These are phyloP conservation scores for Hypsizygus ulmarius DNA, from an alignment of 1,284 basidiomycete species.

Conservation along the genomic window DNA sequence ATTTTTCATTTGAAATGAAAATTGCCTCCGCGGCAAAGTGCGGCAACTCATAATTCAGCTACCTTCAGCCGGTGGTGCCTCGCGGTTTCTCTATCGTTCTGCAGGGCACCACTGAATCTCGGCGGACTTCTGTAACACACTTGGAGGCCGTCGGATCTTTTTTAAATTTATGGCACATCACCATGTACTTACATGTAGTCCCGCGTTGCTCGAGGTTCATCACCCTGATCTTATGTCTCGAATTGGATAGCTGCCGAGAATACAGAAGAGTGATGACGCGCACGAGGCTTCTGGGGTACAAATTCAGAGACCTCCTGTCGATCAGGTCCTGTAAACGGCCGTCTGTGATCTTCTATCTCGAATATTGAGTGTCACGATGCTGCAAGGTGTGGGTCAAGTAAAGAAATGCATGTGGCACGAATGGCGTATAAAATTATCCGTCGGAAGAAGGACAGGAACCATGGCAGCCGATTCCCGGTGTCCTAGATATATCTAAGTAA, in stretches of 20 bases:
- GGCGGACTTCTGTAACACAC: too few relatives aligned
- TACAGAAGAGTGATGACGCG: conserved; percentile 4
- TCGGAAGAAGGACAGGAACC: conserved; percentile 1
- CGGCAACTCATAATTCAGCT: too few relatives aligned
- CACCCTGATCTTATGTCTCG: conserved; percentile 10
- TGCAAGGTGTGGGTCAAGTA: not conserved
- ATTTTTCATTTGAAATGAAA: not conserved
- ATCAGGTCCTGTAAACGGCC: conserved; percentile 1
- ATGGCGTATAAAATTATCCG: conserved; percentile 3
- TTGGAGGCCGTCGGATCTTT: not conserved
- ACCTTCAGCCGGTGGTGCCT: not conserved
- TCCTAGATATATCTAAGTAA: conserved; percentile 5
- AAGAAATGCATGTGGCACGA: conserved; percentile 4
- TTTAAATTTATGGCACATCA: conserved; percentile 6
- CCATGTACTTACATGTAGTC: not conserved
- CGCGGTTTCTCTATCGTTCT: too few relatives aligned
- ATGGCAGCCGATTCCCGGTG: conserved; percentile 3
- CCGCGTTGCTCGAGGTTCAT: conserved; percentile 7
- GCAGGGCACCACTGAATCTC: not conserved
- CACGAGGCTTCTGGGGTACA: conserved; percentile 37
- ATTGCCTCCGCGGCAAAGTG: not conserved
- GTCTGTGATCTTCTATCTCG: not conserved
- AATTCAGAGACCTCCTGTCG: conserved; percentile 16
- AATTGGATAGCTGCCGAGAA: conserved; percentile 7
- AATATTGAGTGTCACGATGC: not conserved